Evolutionary conservation across 108 stramenopile genomes (phyloP), one percentile per base, ranked within the genome.

Genomic region (Cyclotella atomus): DNA sequence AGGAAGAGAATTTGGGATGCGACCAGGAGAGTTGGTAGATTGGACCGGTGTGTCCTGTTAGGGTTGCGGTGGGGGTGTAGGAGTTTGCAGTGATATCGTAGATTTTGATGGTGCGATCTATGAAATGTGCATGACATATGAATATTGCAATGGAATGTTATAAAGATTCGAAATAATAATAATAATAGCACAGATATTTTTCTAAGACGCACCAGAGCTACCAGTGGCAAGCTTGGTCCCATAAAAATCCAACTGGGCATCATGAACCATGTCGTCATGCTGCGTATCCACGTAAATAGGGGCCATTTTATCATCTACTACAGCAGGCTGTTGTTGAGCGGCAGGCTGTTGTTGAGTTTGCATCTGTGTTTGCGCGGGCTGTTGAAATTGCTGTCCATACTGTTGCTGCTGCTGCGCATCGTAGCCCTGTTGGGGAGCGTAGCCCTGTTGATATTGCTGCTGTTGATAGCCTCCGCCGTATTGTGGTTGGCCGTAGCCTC

Each of bases 1-100:
- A 47, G 49, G 62, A 53, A 45, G 96, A 96, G 84, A 90, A 98
- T 72, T 95, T 95, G 34, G 97, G 97, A 75, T 98, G 97, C 3
- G 95, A 88, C 97, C 97, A 98, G 29, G 88, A 79, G 14, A 97
- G 88, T 85, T 95, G 88, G 95, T 96, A 98, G 21, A 98, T 96
- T 8, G 97, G 96, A 8, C 95, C 97, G 59, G 88, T 87, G 84
- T 96, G 96, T 16, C 92, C 91, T 46, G 86, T 83, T 17, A 97
- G 77, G 41, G 92, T 93, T 3, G 93, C 91, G 25, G 85, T 86
- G 68, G 85, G 85, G 57, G 91, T 84, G 75, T 95, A 92, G 47
- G 85, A 69, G 64, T 90, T 84, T 27, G 87, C 91, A 8, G 82
- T 74, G 29, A 97, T 95, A 47, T 96, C 93, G 84, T 92, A 98